Evolutionary conservation across 2,329 filamentous ascomycete genomes (phyloP), one percentile per base, ranked within the genome.

Genomic region (Trichophyton benhamiae): DNA sequence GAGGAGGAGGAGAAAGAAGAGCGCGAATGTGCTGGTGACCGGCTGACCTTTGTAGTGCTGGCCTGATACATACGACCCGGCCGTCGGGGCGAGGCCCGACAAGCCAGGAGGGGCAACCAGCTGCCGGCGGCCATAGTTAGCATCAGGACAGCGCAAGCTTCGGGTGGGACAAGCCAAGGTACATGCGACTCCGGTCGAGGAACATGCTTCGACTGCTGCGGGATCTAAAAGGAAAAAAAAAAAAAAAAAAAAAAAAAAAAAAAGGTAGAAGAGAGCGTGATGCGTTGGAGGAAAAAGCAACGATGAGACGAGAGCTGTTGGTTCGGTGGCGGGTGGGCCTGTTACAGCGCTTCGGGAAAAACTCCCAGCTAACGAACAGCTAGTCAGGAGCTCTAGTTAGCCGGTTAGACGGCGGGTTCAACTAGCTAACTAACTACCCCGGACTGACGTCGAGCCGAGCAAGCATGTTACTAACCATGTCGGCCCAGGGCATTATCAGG

Each of bases 141-240:
- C 33, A 38, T 38, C 33, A 38, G 33, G 2, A 4, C 30, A 33
- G 20, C 25, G 52, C 52, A 30, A 55, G 52, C 52, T 55, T 36
- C 15, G 52, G 27, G 52, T 55, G 52, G 52, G 52, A 55, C 52
- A 55, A 27, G 52, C 52, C 52, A 55, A 55, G 52, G 13, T 33
- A 36, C 52, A 30, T 30, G 15, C 49, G n/a, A 27, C 22, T 53
- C 49, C 49, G 49, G 27, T 53, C 15, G 49, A 53, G 11, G 27
- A 33, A 33, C 49, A 53, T 55, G 52, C n/a, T 25, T 55, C 52
- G 52, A 55, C 15, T 30, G 33, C 33, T 38, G 33, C 33, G 33
- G 33, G 33, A 38, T 38, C 33, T 38, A 38, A 38, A 36, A 36
- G 13, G 13, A 36, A 36, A 33, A 13, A 13, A 13, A 36, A 36